Conservation (phyloP, 2,329 filamentous ascomycete genomes). For the Fusarium graminum region DNA sequence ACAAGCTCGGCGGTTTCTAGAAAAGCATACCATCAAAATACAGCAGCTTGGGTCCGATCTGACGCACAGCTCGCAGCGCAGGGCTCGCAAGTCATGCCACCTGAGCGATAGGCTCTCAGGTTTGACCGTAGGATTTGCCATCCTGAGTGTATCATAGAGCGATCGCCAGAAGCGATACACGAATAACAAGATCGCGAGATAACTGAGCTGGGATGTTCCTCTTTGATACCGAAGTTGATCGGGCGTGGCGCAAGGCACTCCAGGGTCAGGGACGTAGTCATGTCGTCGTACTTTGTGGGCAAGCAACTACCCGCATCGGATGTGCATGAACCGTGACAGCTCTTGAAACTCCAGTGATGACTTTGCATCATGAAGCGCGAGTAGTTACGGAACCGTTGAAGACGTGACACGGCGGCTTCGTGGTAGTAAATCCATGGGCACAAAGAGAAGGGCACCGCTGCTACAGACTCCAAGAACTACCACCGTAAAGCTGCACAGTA, state of each 20-base stretch:
- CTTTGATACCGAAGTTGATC: constrained; percentile 36
- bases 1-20: constrained; percentile 15
- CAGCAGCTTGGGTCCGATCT: constrained; percentile 29
- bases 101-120: constrained; percentile 5
- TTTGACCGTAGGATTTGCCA: constrained; percentile 10
- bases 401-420: constrained; percentile 41
- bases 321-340: constrained; percentile 40
- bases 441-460: constrained; percentile 14
- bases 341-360: constrained; percentile 27
- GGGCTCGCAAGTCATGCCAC: constrained; percentile 50
- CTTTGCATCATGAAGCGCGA: constrained; percentile 32
- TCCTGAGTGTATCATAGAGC: constrained; percentile 17
- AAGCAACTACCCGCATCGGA: constrained; percentile 39
- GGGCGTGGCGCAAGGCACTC: constrained; percentile 24
- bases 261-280: constrained; percentile 29
- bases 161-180: constrained; percentile 28
- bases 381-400: constrained; percentile 43
- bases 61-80: constrained; percentile 48
- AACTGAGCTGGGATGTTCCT: constrained; percentile 20
- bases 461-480: constrained; percentile 26
- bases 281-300: constrained; percentile 20
- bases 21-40: constrained; percentile 37
- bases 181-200: constrained; percentile 31
- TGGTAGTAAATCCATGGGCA: constrained; percentile 23
- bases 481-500: constrained; percentile 28